Conservation (phyloP, 2,329 filamentous ascomycete genomes). For the Fusarium sarcochroum region DNA sequence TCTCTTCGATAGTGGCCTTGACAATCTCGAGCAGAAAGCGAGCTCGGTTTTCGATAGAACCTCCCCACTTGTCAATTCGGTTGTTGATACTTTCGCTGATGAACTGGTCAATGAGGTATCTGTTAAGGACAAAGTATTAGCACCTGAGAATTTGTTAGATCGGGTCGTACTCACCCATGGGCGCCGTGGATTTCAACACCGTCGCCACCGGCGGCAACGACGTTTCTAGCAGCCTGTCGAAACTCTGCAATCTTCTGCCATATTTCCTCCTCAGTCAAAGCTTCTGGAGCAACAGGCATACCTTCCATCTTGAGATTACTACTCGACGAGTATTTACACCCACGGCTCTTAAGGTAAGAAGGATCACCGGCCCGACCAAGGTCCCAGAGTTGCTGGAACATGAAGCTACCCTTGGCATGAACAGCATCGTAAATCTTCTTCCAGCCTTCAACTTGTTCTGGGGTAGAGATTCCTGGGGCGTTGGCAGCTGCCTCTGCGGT, state of each 20-base stretch:
- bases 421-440: conserved; percentile 72
- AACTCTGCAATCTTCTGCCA: conserved; percentile 73
- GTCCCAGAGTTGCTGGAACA: conserved; percentile 76
- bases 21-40: conserved; percentile 66
- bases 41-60: conserved; percentile 66
- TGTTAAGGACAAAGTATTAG: rapidly evolving
- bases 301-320: conserved; percentile 45
- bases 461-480: conserved; percentile 70
- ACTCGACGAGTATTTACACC: conserved; percentile 49
- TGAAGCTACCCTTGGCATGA: conserved; percentile 72
- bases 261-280: conserved; percentile 75
- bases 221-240: conserved; percentile 66
- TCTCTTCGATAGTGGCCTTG: conserved; percentile 56
- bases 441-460: conserved; percentile 72
- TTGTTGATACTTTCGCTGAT: conserved; percentile 65
- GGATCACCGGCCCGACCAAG: conserved; percentile 64
- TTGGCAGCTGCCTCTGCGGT: conserved; percentile 49
- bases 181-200: conserved; percentile 73
- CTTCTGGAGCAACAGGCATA: conserved; percentile 18
- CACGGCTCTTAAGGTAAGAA: conserved; percentile 39
- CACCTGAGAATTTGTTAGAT: rapidly evolving
- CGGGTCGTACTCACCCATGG: conserved; percentile 61
- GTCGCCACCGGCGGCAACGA: conserved; percentile 76
- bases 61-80: conserved; percentile 68
- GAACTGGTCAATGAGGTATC: conserved; percentile 74